A percentile compares a stretch with the other conserved stretches of the same genome.
Evolutionary conservation across 495 filamentous ascomycete species (phyloP).

Genomic region (Glarea lozoyensis): DNA sequence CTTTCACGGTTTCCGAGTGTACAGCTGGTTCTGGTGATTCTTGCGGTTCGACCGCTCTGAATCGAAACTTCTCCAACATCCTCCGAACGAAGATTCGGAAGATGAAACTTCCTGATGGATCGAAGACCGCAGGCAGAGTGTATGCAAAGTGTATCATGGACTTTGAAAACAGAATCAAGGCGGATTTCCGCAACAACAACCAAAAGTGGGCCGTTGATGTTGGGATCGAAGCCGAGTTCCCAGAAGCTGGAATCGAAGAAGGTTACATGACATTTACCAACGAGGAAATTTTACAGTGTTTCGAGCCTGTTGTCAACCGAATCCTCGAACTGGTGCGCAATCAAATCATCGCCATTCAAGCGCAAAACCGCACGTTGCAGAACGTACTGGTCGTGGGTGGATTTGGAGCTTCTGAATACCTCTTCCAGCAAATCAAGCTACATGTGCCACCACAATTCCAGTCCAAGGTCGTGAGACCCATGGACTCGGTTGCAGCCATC

Average conservation of each 20-base stretch:
- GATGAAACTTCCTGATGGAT: constrained; percentile 70
- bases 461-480: constrained; percentile 66
- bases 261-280: constrained; percentile 70
- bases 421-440: constrained; percentile 77
- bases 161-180: constrained; percentile 72
- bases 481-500: constrained; percentile 71
- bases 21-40: constrained; percentile 69
- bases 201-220: constrained; percentile 74
- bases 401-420: constrained; percentile 68
- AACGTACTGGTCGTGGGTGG: constrained; percentile 69
- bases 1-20: constrained; percentile 66
- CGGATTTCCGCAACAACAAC: constrained; percentile 72
- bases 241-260: constrained; percentile 65
- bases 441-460: constrained; percentile 74
- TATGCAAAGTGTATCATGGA: constrained; percentile 78
- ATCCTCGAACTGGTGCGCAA: constrained; percentile 67
- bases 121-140: constrained; percentile 63
- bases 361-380: constrained; percentile 61
- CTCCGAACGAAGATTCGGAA: constrained; percentile 67
- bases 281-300: constrained; percentile 65
- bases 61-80: constrained; percentile 70
- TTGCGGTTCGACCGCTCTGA: constrained; percentile 64
- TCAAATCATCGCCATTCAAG: constrained; percentile 72
- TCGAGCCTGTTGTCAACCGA: constrained; percentile 63
- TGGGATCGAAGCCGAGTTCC: constrained; percentile 64